Percentiles rank a stretch among this genome's conserved stretches.
phyloP scores from a whole-genome alignment of 164 flowering plant species.

The Akebia trifoliata region DNA sequence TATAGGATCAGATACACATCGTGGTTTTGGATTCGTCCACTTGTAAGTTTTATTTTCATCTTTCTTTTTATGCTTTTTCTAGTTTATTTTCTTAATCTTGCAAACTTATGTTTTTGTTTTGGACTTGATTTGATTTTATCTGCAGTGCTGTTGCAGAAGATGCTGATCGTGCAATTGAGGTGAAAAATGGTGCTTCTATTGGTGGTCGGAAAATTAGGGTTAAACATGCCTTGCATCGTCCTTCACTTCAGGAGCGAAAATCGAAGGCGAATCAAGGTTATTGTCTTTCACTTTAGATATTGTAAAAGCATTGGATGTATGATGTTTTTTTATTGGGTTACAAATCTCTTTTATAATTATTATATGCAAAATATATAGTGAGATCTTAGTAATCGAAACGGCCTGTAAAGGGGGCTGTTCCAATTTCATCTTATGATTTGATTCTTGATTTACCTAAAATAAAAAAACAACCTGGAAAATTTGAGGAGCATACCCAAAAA shows the following conservation, averaged over 20 bases:
- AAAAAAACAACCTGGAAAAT: too few species aligned
- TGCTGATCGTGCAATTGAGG: conserved; percentile 73
- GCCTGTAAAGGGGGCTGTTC: too few species aligned
- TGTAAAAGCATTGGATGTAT: neutral
- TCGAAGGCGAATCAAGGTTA: conserved; percentile 57
- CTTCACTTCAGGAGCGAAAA: conserved; percentile 65
- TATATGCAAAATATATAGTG: too few species aligned
- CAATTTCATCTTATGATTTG: too few species aligned
- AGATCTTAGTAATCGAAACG: too few species aligned
- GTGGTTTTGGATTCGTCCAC: conserved; percentile 84
- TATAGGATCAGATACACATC: conserved; percentile 72
- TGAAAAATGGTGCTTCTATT: conserved; percentile 61
- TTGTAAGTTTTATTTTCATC: conserved; percentile 23
- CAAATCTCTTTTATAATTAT: neutral
- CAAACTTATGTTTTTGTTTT: neutral
- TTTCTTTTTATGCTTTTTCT: neutral
- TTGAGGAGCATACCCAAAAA: too few species aligned
- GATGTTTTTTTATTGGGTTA: neutral
- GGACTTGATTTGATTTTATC: neutral
- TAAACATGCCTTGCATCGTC: conserved; percentile 75
- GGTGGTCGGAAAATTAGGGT: conserved; percentile 79
- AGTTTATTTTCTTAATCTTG: neutral
- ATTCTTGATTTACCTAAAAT: too few species aligned
- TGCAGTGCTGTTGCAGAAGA: conserved; percentile 73
- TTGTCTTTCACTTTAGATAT: neutral